Evolutionary conservation across 23 red algal genomes (phyloP), one percentile per base, ranked within the genome.

Genomic region (Cyanidioschyzon merolae): DNA sequence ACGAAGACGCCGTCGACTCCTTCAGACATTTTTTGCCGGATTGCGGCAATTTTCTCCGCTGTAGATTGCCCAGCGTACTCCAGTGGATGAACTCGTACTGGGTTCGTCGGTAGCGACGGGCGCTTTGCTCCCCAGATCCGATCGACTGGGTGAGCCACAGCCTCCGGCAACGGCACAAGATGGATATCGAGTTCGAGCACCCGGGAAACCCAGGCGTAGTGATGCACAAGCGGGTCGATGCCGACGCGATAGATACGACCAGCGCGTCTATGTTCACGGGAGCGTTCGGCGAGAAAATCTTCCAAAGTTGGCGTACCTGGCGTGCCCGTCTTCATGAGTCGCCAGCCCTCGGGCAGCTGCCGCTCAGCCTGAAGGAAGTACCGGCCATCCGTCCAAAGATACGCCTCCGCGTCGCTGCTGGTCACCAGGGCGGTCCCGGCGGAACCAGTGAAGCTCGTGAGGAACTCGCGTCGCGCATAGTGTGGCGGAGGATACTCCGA

Each of bases 321-420:
- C 1, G 86, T n/a, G 27, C 90, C 90, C 26, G 68, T 76, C 39
- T 63, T 77, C 93, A 97, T 97, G 2, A 97, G 59, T 39, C 68
- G 83, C 93, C 93, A 97, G 32, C 77, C 68, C 26, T 39, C 58
- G 50, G 83, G 77, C 34, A 97, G 80, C 76, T 97, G 74, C 68
- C 80, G 58, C 38, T 83, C 80, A 1, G 93, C 93, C 31, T 90
- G 88, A 54, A 97, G 76, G 37, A 90, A 97, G 59, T 97, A 97
- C 34, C 93, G 79, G 0, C 86, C 93, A 77, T 97, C 93, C 2
- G 93, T 97, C 93, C 93, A 97, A 3, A 97, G 77, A 74, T 81
- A 79, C 21, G 93, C 93, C 1, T 88, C 76, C 2, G 58, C 1
- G 0, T 84, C 88, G 7, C 3, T 7, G n/a, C 12, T 35, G n/a